Conservation (phyloP, 768 basidiomycete species). For the Leucosporidium scottii region DNA sequence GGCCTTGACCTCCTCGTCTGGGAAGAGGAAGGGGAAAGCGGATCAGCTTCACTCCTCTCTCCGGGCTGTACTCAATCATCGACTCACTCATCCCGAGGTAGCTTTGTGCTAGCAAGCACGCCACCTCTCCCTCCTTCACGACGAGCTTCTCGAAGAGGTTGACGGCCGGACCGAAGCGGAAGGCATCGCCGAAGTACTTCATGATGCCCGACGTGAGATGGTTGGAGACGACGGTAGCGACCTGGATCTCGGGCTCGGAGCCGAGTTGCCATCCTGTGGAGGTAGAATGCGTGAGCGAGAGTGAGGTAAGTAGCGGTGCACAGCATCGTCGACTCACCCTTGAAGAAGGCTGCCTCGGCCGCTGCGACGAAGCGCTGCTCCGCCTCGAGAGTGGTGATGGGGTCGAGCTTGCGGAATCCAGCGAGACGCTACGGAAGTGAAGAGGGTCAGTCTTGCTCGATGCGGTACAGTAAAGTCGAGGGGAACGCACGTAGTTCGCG, state of each 20-base stretch:
- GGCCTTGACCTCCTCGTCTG: constrained; percentile 98
- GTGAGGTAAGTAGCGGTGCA: not conserved
- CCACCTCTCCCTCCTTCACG: constrained; percentile 80
- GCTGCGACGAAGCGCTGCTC: constrained; percentile 86
- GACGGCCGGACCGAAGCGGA: constrained; percentile 61
- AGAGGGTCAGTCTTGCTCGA: no score
- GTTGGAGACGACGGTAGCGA: constrained; percentile 91
- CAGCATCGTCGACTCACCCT: constrained; percentile 51
- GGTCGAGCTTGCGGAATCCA: constrained; percentile 90
- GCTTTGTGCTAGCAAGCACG: constrained; percentile 73
- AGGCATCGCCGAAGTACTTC: constrained; percentile 94
- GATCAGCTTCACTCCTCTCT: not conserved
- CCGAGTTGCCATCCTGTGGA: constrained; percentile 89
- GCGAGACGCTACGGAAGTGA: constrained; percentile 53
- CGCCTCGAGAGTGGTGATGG: constrained; percentile 78
- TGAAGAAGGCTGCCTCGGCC: constrained; percentile 77
- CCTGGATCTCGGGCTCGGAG: constrained; percentile 96
- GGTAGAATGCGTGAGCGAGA: not conserved
- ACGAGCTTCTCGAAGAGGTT: constrained; percentile 88
- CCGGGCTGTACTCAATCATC: not conserved
- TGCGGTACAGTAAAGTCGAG: no score
- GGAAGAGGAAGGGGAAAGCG: not conserved
- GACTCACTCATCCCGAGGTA: constrained; percentile 96
- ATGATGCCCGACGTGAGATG: constrained; percentile 89
- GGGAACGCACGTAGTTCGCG: constrained; percentile 59